Percentiles rank a stretch among this genome's conserved stretches.
Evolutionary conservation across 441 rosid species (phyloP).

Genomic region (Croton setiger): DNA sequence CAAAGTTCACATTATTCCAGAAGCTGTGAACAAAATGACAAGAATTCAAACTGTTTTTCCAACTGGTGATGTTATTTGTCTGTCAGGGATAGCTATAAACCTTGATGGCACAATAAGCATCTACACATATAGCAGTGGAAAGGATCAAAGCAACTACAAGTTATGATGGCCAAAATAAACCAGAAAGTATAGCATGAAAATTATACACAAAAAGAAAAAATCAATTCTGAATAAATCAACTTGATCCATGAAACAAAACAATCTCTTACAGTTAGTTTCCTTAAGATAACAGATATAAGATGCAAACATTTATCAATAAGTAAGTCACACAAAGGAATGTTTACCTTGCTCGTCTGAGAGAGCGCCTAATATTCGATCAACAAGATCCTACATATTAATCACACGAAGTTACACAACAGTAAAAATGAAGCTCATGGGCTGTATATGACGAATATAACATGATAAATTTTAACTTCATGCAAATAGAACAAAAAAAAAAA

Average conservation of each 20-base stretch:
- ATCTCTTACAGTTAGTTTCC: background rate
- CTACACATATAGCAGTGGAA: background rate
- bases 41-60: background rate
- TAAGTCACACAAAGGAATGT: background rate
- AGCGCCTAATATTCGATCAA: constrained; percentile 64
- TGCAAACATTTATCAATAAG: background rate
- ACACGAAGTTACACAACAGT: constrained; percentile 18
- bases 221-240: background rate
- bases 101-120: background rate
- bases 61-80: background rate
- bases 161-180: background rate
- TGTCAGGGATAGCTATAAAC: background rate
- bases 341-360: constrained; percentile 83
- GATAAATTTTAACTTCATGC: background rate
- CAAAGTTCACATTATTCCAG: background rate
- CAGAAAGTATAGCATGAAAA: background rate
- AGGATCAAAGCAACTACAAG: background rate
- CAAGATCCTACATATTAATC: constrained; percentile 70
- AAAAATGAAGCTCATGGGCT: background rate
- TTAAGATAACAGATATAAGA: background rate
- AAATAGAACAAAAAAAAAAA: background rate
- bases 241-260: background rate
- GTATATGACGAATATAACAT: background rate
- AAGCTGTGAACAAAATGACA: background rate
- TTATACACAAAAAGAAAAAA: background rate